phyloP scores from a whole-genome alignment of 768 basidiomycete species.

The Panus rudis region DNA sequence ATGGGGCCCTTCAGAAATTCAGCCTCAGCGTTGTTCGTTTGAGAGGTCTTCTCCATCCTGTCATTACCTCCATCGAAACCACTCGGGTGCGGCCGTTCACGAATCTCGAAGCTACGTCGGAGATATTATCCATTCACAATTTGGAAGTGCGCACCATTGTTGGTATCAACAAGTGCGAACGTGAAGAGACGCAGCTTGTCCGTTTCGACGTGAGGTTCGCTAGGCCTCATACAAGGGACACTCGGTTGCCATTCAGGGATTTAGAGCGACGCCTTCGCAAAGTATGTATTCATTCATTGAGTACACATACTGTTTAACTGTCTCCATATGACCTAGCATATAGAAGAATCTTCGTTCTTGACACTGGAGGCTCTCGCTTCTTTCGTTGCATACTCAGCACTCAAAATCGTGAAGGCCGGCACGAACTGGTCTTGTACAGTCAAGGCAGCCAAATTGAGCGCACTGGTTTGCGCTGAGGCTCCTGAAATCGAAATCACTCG shows the following conservation, averaged over 20 bases:
- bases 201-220: conserved; percentile 40
- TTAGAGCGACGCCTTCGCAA: conserved; percentile 30
- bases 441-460: conserved; percentile 64
- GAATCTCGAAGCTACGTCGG: background rate
- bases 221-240: conserved; percentile 6
- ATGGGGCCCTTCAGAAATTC: conserved; percentile 30
- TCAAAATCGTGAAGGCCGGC: conserved; percentile 23
- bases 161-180: conserved; percentile 63
- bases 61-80: conserved; percentile 35
- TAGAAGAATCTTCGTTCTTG: conserved; percentile 47
- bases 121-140: conserved; percentile 25
- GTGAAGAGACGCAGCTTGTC: conserved; percentile 56
- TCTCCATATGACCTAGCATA: background rate
- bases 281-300: too few relatives aligned
- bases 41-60: conserved; percentile 45
- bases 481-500: conserved; percentile 59
- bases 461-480: conserved; percentile 58
- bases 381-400: conserved; percentile 39
- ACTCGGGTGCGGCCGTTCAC: conserved; percentile 9
- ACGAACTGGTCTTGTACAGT: conserved; percentile 38
- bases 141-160: conserved; percentile 51
- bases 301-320: background rate
- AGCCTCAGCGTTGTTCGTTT: conserved; percentile 40
- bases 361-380: conserved; percentile 72
- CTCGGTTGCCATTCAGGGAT: conserved; percentile 32